phyloP scores from a whole-genome alignment of 805 yeast species.

The Metschnikowia colocasiae region DNA sequence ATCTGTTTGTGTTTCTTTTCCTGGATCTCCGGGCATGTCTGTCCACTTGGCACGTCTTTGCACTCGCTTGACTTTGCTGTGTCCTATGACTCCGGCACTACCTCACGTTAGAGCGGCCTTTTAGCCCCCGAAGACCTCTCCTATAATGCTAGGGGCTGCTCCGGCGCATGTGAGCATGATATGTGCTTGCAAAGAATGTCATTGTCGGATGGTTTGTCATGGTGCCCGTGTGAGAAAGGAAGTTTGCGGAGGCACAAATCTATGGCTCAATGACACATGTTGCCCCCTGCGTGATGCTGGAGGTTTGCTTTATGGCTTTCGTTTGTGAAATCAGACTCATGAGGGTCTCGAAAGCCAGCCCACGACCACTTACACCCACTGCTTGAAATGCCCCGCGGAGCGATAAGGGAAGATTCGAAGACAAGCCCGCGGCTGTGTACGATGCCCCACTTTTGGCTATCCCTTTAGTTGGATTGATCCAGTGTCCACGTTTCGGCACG shows the following conservation, averaged over 20 bases:
- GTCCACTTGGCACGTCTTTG: not conserved
- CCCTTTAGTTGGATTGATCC: slow-evolving; percentile 13
- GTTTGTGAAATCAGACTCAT: slow-evolving; percentile 10
- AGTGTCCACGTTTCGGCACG: slow-evolving; percentile 15
- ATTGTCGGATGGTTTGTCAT: not conserved
- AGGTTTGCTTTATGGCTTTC: slow-evolving; percentile 18
- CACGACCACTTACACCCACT: slow-evolving; percentile 11
- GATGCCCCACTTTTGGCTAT: slow-evolving; percentile 12
- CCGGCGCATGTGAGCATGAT: slow-evolving; percentile 15
- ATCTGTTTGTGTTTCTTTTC: not conserved
- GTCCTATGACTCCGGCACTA: not conserved
- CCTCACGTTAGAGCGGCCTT: not conserved
- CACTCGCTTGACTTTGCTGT: not conserved
- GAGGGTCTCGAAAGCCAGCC: slow-evolving; percentile 16
- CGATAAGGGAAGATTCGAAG: not conserved
- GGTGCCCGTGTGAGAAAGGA: not conserved
- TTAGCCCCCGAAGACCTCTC: not conserved
- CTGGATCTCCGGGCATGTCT: not conserved
- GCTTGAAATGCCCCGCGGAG: slow-evolving; percentile 11
- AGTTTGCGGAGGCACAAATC: not conserved
- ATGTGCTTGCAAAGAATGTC: not conserved
- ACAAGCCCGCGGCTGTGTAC: not conserved
- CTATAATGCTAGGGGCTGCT: slow-evolving; percentile 4
- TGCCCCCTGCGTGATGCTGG: not conserved
- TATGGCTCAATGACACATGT: not conserved